Conservation (phyloP, 495 filamentous ascomycete species). For the Copromyces sp. region DNA sequence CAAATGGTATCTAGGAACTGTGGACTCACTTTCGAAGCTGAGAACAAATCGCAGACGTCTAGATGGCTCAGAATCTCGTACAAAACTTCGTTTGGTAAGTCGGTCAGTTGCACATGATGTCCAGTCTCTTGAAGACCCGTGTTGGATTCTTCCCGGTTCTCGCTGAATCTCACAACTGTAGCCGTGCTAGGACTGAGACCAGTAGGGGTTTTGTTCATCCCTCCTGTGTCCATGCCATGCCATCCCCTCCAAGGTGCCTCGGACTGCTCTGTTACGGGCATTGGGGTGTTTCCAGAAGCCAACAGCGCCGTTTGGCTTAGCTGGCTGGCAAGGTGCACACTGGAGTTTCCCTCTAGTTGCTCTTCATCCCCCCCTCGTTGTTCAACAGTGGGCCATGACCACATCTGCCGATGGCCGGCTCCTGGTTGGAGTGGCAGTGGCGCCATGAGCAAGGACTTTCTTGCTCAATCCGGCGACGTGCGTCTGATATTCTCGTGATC, state of each 20-base stretch:
- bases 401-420: neutral
- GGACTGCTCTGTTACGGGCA: neutral
- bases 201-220: neutral
- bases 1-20: neutral
- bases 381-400: neutral
- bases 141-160: neutral
- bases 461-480: conserved; percentile 6
- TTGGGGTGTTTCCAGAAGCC: conserved; percentile 1
- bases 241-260: neutral
- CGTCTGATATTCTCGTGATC: conserved; percentile 3
- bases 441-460: conserved; percentile 4
- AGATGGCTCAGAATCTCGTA: conserved; percentile 44
- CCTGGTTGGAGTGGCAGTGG: conserved; percentile 2
- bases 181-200: no score
- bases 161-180: neutral
- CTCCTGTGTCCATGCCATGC: neutral
- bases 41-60: conserved; percentile 48
- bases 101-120: conserved; percentile 7
- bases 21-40: conserved; percentile 42
- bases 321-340: conserved; percentile 16
- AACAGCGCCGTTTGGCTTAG: conserved; percentile 16
- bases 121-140: neutral
- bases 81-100: conserved; percentile 47
- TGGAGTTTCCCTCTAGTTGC: neutral
- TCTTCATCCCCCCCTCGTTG: neutral